Base-by-base conservation (phyloP, 768 basidiomycete species). In the Podaxis mareebaensis region DNA sequence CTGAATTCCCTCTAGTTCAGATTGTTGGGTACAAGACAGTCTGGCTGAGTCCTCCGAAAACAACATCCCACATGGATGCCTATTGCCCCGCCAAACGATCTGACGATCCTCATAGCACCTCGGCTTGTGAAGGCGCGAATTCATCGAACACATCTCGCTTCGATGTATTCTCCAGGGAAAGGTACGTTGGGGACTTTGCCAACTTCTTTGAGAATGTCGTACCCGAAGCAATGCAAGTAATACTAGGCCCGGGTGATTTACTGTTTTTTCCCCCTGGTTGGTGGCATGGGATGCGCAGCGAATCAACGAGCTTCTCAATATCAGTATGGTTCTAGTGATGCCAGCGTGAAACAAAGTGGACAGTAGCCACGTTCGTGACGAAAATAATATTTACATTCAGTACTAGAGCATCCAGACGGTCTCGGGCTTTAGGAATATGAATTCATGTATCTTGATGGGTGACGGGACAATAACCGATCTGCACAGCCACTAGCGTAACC, bases 281-380 rank as follows among this genome's bases (percentile, higher is more conserved):
- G 94, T 96, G 94, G 94, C 94, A 96, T 74, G 90, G 89, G 17
- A 92, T 94, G 91, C 85, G 88, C 66, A 89, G 87, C 73, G 92
- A 93, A 76, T 83, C 84, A 24, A 85, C 81, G 42, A 94, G 93
- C 76, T 89, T 93, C 72, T 95, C 93, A 48, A 82, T 95, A 52
- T 96, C 95, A 36, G 90, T 94, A 83, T 95, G 93, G 93, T 96
- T 93, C 74, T 96, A 68, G 60, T 3, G 3, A 26, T 33, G 33
- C 8, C 33, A 33, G 10, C 33, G 33, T 33, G 33, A 33, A 33
- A 33, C 33, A 33, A 33, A 33, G 33, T 6, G 7, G 10, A 33
- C 33, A 33, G 6, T 33, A 33, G 8, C 33, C 8, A 33, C 33
- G 33, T 33, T 33, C 33, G 33, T 33, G 33, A 33, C 33, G 33